Conservation (phyloP, 805 yeast genomes). For the Candida chilensis region DNA sequence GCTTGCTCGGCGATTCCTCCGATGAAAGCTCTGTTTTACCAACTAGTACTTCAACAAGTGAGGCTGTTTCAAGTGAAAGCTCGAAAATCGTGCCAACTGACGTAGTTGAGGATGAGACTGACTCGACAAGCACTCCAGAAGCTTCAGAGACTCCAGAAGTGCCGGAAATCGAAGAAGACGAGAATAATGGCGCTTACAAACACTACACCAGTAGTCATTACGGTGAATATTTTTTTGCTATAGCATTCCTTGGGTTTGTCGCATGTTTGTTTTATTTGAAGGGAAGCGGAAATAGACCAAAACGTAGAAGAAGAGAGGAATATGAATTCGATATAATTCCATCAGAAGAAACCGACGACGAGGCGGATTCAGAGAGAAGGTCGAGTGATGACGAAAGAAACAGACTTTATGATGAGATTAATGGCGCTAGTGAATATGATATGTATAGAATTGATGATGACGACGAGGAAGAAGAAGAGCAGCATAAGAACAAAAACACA, state of each 20-base stretch:
- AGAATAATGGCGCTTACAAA: slow-evolving; percentile 16
- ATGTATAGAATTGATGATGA: slow-evolving; percentile 31
- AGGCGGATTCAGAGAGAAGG: slow-evolving; percentile 7
- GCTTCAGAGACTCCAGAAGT: slow-evolving; percentile 6
- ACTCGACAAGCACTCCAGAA: neutral
- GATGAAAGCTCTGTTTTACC: slow-evolving; percentile 4
- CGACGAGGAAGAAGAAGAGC: slow-evolving; percentile 17
- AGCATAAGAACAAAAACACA: slow-evolving; percentile 10
- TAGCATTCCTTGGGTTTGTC: slow-evolving; percentile 51
- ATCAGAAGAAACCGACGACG: slow-evolving; percentile 36
- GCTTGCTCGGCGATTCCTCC: slow-evolving; percentile 8
- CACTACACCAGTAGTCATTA: slow-evolving; percentile 32
- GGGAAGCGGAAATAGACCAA: slow-evolving; percentile 28
- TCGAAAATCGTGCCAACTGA: neutral
- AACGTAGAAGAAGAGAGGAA: slow-evolving; percentile 59
- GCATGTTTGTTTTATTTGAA: slow-evolving; percentile 32
- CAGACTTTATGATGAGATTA: slow-evolving; percentile 27
- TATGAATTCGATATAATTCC: slow-evolving; percentile 74
- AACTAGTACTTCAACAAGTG: slow-evolving; percentile 6
- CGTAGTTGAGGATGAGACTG: neutral
- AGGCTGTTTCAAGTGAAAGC: slow-evolving; percentile 5
- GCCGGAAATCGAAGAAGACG: slow-evolving; percentile 5
- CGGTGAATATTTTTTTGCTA: slow-evolving; percentile 51
- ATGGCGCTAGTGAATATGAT: slow-evolving; percentile 25
- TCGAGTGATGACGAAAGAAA: slow-evolving; percentile 26